A percentile compares a stretch with the other conserved stretches of the same genome.
Conservation (phyloP, 164 flowering plant genomes). For the Santalum album region DNA sequence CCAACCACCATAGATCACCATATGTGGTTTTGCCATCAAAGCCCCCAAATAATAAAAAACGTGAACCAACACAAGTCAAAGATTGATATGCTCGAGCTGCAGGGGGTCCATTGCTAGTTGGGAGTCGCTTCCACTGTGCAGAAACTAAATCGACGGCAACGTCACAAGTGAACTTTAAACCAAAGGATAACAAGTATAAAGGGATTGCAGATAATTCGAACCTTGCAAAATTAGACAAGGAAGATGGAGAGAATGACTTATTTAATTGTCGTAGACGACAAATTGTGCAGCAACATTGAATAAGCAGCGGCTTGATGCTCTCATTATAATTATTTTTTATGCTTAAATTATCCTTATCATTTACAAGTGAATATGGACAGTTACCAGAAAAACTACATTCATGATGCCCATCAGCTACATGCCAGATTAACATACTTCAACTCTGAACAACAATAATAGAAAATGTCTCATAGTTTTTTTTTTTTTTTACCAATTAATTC, state of each 20-base stretch:
- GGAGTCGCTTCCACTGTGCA: conserved; percentile 91
- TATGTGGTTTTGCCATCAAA: conserved; percentile 91
- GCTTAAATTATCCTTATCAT: too few relatives aligned
- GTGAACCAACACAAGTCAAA: conserved; percentile 66
- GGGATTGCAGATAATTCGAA: not conserved
- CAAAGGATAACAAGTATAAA: not conserved
- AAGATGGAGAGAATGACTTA: not conserved
- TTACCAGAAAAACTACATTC: too few relatives aligned
- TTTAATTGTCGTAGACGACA: not conserved
- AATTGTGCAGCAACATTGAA: too few relatives aligned
- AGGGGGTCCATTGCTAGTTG: conserved; percentile 71
- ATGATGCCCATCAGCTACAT: too few relatives aligned
- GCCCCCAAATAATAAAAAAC: conserved; percentile 90
- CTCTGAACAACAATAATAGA: too few relatives aligned
- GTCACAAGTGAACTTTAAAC: not conserved
- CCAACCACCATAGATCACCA: conserved; percentile 97
- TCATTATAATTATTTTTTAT: too few relatives aligned
- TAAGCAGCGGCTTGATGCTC: too few relatives aligned
- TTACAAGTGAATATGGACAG: too few relatives aligned
- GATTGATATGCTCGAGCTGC: conserved; percentile 96
- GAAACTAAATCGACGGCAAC: conserved; percentile 39
- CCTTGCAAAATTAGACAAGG: not conserved
- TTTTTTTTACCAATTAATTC: too few relatives aligned
- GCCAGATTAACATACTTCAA: too few relatives aligned
- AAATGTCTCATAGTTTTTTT: too few relatives aligned